phyloP scores from a whole-genome alignment of 2,329 filamentous ascomycete genomes.

The Talaromyces funiculosus region DNA sequence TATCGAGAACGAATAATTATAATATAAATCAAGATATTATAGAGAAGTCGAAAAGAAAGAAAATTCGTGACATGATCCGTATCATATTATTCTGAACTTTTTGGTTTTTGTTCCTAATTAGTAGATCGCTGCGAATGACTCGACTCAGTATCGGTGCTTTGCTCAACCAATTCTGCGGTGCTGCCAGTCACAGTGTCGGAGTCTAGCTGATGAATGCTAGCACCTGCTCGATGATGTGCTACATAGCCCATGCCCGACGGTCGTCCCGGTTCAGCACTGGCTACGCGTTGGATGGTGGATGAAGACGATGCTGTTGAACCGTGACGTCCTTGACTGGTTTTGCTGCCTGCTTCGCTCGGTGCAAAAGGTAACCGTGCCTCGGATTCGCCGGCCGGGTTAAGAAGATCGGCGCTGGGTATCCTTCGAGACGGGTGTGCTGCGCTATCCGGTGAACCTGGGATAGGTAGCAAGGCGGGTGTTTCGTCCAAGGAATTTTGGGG shows the following conservation, averaged over 20 bases:
- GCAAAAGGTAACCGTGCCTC: slow-evolving; percentile 37
- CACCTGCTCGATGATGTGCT: slow-evolving; percentile 43
- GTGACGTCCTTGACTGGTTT: slow-evolving; percentile 25
- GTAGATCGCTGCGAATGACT: background rate
- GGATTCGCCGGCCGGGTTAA: slow-evolving; percentile 15
- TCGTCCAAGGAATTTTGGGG: slow-evolving; percentile 17
- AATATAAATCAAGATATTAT: background rate
- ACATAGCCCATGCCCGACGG: slow-evolving; percentile 49
- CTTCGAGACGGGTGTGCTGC: slow-evolving; percentile 16
- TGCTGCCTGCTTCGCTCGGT: slow-evolving; percentile 31
- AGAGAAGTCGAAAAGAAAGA: background rate
- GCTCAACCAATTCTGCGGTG: slow-evolving; percentile 41
- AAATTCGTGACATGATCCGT: slow-evolving; percentile 12
- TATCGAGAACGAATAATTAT: background rate
- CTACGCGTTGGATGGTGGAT: slow-evolving; percentile 24
- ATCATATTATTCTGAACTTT: background rate
- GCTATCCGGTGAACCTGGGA: slow-evolving; percentile 17
- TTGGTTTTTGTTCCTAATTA: background rate
- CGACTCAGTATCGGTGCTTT: slow-evolving; percentile 16
- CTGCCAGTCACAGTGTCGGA: slow-evolving; percentile 37
- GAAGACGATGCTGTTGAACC: slow-evolving; percentile 32
- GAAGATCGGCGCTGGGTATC: slow-evolving; percentile 13
- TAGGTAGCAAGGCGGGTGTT: slow-evolving; percentile 14
- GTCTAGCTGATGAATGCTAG: slow-evolving; percentile 43
- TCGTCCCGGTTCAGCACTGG: slow-evolving; percentile 30